Base-by-base conservation (phyloP, 2,329 filamentous ascomycete species). In the Trichoderma cornu-damae region DNA sequence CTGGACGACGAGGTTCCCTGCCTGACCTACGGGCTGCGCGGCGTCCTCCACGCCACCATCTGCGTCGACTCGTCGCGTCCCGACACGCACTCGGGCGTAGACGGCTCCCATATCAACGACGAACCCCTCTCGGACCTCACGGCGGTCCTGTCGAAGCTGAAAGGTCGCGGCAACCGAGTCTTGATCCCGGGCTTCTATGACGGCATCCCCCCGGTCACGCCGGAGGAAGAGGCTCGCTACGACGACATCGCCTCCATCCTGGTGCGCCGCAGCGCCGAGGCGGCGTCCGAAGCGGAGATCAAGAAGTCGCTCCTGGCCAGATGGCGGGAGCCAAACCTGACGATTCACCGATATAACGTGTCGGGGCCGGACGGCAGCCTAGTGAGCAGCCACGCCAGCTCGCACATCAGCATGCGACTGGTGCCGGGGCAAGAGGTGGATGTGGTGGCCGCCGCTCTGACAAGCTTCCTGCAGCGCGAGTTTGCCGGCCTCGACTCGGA, bases 81-180 rank as follows among this genome's bases (percentile, higher is more conserved):
- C 0, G 94, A 99, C 71, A 81, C 96, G 2, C 94, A 99, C 72
- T 96, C 90, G 60, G 94, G 94, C 66, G 93, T 99, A n/a, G 93
- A 97, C 66, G 94, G 94, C 37, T 96, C 91, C 60, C 85, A 89
- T 61, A 82, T 95, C 73, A 83, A 94, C 60, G 90, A 96, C 59
- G 94, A 99, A 68, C 90, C 93, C 0, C 77, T 97, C 7, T 96
- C 95, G 38, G 94, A 99, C 69, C 79, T 99, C 1, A 92, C 95
- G 3, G 81, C 88, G 61, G 78, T 97, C 1, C 78, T 99, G 4
- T 84, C 89, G 1, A 91, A 85, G 52, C 79, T 99, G 37, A 94
- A 95, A 55, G 90, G 90, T 0, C 81, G 81, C 0, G 85, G 88
- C 47, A 96, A 95, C 62, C 83, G 84, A 18, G 85, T 99, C 56